phyloP scores from a whole-genome alignment of 2,329 filamentous ascomycete species.

The Fonsecaea pedrosoi region DNA sequence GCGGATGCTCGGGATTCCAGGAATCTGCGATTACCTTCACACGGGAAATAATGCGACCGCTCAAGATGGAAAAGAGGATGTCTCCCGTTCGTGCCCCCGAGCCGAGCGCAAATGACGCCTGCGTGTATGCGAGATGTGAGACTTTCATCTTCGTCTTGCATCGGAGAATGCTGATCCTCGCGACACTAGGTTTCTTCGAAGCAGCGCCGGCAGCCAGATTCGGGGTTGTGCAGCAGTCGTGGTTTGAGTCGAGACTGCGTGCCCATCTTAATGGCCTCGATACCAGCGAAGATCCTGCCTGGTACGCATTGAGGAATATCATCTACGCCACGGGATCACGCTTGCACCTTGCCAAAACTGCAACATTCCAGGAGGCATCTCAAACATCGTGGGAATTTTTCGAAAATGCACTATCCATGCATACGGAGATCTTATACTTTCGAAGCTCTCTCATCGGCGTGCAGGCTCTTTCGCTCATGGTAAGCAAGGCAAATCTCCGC shows the following conservation, averaged over 20 bases:
- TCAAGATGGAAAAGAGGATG: neutral
- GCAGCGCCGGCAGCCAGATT: slow-evolving; percentile 10
- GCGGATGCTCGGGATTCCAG: slow-evolving; percentile 7
- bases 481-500: neutral
- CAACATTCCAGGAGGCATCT: slow-evolving; percentile 8
- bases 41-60: too few relatives aligned
- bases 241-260: slow-evolving; percentile 19
- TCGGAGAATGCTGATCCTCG: too few relatives aligned
- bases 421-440: slow-evolving; percentile 18
- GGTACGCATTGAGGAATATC: slow-evolving; percentile 20
- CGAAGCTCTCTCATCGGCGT: slow-evolving; percentile 13
- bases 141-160: neutral
- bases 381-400: slow-evolving; percentile 17
- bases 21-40: too few relatives aligned
- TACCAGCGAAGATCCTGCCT: slow-evolving; percentile 11
- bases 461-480: slow-evolving; percentile 24
- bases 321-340: slow-evolving; percentile 19
- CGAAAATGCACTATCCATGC: slow-evolving; percentile 24
- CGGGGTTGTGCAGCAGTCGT: slow-evolving; percentile 12
- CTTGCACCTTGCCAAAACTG: neutral
- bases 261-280: neutral
- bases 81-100: too few relatives aligned
- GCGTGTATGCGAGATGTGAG: neutral
- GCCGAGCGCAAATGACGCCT: too few relatives aligned
- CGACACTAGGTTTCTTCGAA: slow-evolving; percentile 14